phyloP scores from a whole-genome alignment of 1,284 basidiomycete species.

The Ganoderma multipileum region DNA sequence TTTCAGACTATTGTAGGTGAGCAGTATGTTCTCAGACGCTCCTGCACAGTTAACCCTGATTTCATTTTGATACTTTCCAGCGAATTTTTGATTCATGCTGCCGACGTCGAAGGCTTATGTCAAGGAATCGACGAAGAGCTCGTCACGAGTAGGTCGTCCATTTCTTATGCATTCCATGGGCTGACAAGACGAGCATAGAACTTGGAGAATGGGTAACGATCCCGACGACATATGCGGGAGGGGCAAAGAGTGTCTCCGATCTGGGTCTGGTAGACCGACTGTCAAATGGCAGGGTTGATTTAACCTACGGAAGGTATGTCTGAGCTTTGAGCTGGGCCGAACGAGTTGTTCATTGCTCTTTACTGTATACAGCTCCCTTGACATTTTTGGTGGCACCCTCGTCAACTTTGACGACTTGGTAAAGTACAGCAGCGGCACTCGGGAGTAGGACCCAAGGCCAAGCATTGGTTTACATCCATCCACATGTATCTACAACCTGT shows the following conservation, averaged over 20 bases:
- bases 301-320: conserved; percentile 92
- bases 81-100: conserved; percentile 96
- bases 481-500: conserved; percentile 3
- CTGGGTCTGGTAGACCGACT: conserved; percentile 84
- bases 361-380: conserved; percentile 61
- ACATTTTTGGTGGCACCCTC: conserved; percentile 83
- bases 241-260: conserved; percentile 89
- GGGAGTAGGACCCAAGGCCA: background rate
- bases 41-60: background rate
- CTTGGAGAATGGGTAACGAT: conserved; percentile 93
- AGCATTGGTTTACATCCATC: background rate
- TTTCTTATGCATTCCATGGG: background rate
- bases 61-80: conserved; percentile 48
- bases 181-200: conserved; percentile 50
- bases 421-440: conserved; percentile 26
- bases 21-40: conserved; percentile 21
- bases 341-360: background rate
- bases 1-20: conserved; percentile 82
- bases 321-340: background rate
- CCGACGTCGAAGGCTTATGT: conserved; percentile 97
- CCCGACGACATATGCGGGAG: conserved; percentile 97
- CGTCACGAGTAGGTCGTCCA: conserved; percentile 68
- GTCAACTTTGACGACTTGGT: conserved; percentile 80
- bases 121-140: conserved; percentile 95
- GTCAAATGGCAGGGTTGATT: conserved; percentile 87